Conservation (phyloP, 306 rosid genomes). For the Castanopsis chinensis region DNA sequence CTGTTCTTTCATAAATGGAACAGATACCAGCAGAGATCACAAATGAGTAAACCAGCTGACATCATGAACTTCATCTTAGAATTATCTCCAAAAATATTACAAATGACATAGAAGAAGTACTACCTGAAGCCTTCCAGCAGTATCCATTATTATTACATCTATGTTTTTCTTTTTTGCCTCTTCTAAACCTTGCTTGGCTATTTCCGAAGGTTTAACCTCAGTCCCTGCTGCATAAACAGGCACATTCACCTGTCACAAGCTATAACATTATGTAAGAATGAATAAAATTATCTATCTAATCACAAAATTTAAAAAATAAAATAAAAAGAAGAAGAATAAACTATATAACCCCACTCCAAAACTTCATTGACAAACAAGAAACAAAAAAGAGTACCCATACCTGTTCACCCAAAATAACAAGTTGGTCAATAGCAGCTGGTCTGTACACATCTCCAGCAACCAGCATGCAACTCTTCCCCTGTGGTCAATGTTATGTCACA, state of each 20-base stretch:
- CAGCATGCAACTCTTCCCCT: constrained; percentile 98
- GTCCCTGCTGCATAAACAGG: constrained; percentile 93
- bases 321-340: constrained; percentile 15
- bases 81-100: constrained; percentile 2
- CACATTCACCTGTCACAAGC: constrained; percentile 79
- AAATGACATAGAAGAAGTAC: constrained; percentile 8
- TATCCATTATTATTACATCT: constrained; percentile 90
- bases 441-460: constrained; percentile 97
- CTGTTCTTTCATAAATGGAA: constrained; percentile 35
- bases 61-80: neutral
- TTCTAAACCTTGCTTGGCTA: constrained; percentile 85
- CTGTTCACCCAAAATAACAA: constrained; percentile 89
- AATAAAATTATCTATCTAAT: neutral
- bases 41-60: constrained; percentile 13
- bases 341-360: neutral
- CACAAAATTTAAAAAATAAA: constrained; percentile 5
- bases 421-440: constrained; percentile 99
- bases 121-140: constrained; percentile 99
- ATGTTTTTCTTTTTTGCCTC: constrained; percentile 91
- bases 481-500: constrained; percentile 23
- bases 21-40: constrained; percentile 15
- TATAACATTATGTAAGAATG: constrained; percentile 36
- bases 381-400: constrained; percentile 37
- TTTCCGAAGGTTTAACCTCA: constrained; percentile 79
- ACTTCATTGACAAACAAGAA: constrained; percentile 8